Conservation (phyloP, 176 grass and related monocot genomes). For the Cymbopogon citratus region DNA sequence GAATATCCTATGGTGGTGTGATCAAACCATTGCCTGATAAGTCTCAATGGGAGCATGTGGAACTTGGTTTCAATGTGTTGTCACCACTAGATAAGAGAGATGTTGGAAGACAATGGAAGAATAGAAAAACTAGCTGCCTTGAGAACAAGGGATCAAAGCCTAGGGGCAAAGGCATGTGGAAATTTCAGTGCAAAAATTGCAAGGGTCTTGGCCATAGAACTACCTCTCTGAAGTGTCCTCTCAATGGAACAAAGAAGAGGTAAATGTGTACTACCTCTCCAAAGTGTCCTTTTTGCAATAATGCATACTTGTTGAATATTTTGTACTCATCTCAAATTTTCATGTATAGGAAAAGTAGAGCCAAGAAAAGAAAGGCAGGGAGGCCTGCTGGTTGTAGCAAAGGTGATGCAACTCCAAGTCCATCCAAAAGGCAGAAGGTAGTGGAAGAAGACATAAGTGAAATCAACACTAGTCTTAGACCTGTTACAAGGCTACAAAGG, state of each 20-base stretch:
- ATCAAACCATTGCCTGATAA: too few species aligned
- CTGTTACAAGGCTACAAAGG: neutral
- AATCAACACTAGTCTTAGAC: too few species aligned
- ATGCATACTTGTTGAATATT: neutral
- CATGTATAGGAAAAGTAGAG: neutral
- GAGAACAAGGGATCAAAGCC: neutral
- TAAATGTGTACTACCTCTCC: neutral
- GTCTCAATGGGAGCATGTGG: too few species aligned
- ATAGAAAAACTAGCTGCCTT: neutral
- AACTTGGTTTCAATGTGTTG: too few species aligned
- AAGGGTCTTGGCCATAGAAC: neutral
- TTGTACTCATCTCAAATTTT: neutral
- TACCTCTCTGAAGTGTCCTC: neutral
- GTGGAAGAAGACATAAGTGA: neutral
- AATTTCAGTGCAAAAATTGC: neutral
- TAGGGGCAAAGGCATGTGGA: neutral
- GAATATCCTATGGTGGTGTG: too few species aligned
- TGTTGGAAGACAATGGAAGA: neutral
- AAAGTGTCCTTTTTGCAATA: too few species aligned
- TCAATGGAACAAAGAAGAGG: neutral
- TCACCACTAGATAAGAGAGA: too few species aligned
- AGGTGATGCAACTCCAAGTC: too few species aligned
- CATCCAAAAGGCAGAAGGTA: neutral
- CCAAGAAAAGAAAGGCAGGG: neutral
- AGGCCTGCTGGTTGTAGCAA: neutral